These are phyloP conservation scores for Blastobotrys attinorum DNA, from an alignment of 805 yeast genomes.

Conservation along the genomic window DNA sequence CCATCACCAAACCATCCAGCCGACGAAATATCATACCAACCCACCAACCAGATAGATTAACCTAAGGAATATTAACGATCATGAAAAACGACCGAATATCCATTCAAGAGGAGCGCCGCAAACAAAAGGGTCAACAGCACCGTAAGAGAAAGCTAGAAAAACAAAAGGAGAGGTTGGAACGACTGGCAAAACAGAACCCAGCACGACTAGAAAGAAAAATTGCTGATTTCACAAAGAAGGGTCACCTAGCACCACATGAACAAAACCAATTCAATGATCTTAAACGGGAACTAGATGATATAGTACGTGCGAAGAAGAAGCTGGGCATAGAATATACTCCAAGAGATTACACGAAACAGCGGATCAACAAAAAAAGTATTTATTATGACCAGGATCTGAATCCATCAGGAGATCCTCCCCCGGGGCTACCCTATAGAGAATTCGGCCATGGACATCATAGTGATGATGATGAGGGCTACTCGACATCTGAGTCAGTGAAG, in stretches of 20 bases:
- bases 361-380: slow-evolving; percentile 19
- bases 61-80: too few species aligned
- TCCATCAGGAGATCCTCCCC: slow-evolving; percentile 22
- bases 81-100: slow-evolving; percentile 11
- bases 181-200: slow-evolving; percentile 17
- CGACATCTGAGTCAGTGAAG: slow-evolving; percentile 15
- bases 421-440: slow-evolving; percentile 27
- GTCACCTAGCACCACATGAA: slow-evolving; percentile 22
- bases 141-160: slow-evolving; percentile 22
- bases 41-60: too few species aligned
- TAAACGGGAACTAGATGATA: slow-evolving; percentile 14
- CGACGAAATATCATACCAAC: too few species aligned
- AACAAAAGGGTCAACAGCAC: slow-evolving; percentile 23
- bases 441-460: slow-evolving; percentile 10
- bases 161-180: slow-evolving; percentile 19
- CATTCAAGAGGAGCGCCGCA: slow-evolving; percentile 16
- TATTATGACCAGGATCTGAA: slow-evolving; percentile 23
- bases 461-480: slow-evolving; percentile 19
- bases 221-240: slow-evolving; percentile 18
- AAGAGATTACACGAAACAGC: slow-evolving; percentile 4
- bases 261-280: slow-evolving; percentile 10
- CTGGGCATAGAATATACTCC: slow-evolving; percentile 6
- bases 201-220: slow-evolving; percentile 13
- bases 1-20: too few species aligned
- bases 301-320: slow-evolving; percentile 12